Base-by-base conservation (phyloP, 371 early-diverging fungal genomes). In the Lichtheimia hyalospora region DNA sequence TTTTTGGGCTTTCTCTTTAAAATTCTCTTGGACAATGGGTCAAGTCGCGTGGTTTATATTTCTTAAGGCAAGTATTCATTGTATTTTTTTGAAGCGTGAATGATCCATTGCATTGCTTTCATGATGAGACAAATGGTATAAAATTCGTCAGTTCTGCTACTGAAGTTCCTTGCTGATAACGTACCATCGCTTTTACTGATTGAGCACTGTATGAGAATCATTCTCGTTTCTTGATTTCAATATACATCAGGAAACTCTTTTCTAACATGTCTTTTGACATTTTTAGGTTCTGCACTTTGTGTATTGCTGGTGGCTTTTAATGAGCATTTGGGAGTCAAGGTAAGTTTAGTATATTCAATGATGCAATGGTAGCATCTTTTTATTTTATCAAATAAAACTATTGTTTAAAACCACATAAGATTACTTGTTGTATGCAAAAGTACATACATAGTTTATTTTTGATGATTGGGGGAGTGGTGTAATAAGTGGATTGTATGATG, bases 61-160 rank as follows among this genome's bases (percentile, higher is more conserved):
- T 21, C n/a, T 8, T 46, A 27, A 55, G 52, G 57, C 27, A 23
- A 51, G 40, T 61, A 57, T 66, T 49, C 5, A 6, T 21, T 59
- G 3, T 15, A 16, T 3, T 51, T 2, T 23, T 40, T 28, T 41
- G 34, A 34, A 34, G 34, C 34, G 34, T 34, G 34, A 8, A 34
- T 34, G 34, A 34, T 34, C 34, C 34, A 34, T 34, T 34, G 10
- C 10, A 34, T 6, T 34, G 34, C 34, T 34, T 34, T 34, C 8
- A 34, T 34, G n/a, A 42, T 52, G 59, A 20, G 21, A 39, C 13
- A 43, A 51, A 25, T 58, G 66, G 66, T 67, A 69, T 64, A 61
- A 46, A 69, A 69, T 63, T 61, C 67, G 70, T 72, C 75, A 75
- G 75, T 75, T 75, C 75, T 75, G 75, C 75, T 75, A 62, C 75